These are phyloP conservation scores for Pseudonitzschia multistriata DNA, from an alignment of 108 stramenopile species.

Conservation along the genomic window DNA sequence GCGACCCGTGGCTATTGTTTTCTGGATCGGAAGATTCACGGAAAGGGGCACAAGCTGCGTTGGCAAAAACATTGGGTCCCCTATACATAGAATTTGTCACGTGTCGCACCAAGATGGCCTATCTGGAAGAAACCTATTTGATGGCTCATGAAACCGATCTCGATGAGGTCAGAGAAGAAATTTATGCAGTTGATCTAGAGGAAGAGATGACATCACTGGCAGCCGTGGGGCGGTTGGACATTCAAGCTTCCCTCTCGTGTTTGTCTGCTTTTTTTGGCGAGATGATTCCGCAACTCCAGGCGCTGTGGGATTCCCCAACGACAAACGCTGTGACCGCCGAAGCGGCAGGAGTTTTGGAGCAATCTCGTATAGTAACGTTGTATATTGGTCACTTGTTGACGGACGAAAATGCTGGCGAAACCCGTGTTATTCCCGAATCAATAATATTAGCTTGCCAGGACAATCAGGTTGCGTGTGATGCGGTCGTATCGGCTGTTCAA, in stretches of 20 bases:
- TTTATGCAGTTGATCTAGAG: slow-evolving; percentile 57
- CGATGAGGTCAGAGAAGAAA: slow-evolving; percentile 84
- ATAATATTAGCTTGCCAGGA: slow-evolving; percentile 52
- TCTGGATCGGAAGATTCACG: slow-evolving; percentile 46
- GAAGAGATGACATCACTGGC: slow-evolving; percentile 78
- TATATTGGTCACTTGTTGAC: slow-evolving; percentile 76
- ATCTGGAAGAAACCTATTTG: slow-evolving; percentile 72
- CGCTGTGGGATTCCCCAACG: slow-evolving; percentile 45
- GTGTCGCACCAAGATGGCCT: slow-evolving; percentile 68
- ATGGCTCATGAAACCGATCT: slow-evolving; percentile 60
- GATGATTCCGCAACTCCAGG: slow-evolving; percentile 51
- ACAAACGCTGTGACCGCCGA: slow-evolving; percentile 52
- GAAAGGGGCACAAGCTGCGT: slow-evolving; percentile 38
- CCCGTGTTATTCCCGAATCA: slow-evolving; percentile 65
- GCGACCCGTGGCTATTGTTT: slow-evolving; percentile 78
- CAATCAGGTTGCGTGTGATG: slow-evolving; percentile 30
- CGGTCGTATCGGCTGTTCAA: slow-evolving; percentile 53
- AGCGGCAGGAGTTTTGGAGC: slow-evolving; percentile 73
- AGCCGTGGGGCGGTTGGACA: slow-evolving; percentile 65
- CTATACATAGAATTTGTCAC: slow-evolving; percentile 62
- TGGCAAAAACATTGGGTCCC: slow-evolving; percentile 58
- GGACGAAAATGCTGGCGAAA: slow-evolving; percentile 78
- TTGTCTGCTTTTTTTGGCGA: slow-evolving; percentile 55
- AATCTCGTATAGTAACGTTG: slow-evolving; percentile 72
- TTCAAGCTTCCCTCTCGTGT: slow-evolving; percentile 49